These are phyloP conservation scores for Paulownia fortunei DNA, from an alignment of 257 asterid genomes.

Conservation along the genomic window DNA sequence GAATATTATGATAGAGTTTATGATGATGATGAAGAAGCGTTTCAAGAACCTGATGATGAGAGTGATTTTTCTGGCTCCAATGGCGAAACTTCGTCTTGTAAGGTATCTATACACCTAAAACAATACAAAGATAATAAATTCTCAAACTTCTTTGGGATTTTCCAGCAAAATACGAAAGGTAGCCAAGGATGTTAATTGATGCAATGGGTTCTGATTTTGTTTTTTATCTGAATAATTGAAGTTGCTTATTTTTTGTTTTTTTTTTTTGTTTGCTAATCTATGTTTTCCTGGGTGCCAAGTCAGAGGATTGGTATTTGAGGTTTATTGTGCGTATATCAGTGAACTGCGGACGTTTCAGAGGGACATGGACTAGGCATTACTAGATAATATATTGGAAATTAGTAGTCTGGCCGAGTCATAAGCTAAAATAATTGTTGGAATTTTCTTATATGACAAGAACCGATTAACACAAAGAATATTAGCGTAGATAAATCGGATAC, in stretches of 20 bases:
- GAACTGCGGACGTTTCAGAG: not conserved
- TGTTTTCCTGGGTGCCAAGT: conserved; percentile 14
- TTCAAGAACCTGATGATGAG: conserved; percentile 35
- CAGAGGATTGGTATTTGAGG: not conserved
- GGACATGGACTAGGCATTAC: not conserved
- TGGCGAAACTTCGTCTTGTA: conserved; percentile 40
- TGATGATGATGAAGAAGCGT: conserved; percentile 21
- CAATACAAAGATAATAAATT: not conserved
- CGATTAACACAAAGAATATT: not conserved
- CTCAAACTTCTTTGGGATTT: not conserved
- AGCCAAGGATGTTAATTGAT: not conserved
- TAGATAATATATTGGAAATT: not conserved
- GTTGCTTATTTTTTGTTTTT: not conserved
- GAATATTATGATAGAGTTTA: conserved; percentile 35
- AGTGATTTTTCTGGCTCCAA: not conserved
- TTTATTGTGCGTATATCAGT: not conserved
- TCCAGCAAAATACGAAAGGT: not conserved
- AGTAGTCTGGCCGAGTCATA: not conserved
- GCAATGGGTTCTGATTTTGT: not conserved
- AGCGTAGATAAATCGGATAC: not conserved
- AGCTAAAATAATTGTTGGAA: not conserved
- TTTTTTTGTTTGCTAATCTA: not conserved
- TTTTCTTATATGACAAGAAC: not conserved
- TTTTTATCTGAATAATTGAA: not conserved
- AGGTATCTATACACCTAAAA: conserved; percentile 33